Conservation (phyloP, 1,284 basidiomycete genomes). For the Somion occarium region DNA sequence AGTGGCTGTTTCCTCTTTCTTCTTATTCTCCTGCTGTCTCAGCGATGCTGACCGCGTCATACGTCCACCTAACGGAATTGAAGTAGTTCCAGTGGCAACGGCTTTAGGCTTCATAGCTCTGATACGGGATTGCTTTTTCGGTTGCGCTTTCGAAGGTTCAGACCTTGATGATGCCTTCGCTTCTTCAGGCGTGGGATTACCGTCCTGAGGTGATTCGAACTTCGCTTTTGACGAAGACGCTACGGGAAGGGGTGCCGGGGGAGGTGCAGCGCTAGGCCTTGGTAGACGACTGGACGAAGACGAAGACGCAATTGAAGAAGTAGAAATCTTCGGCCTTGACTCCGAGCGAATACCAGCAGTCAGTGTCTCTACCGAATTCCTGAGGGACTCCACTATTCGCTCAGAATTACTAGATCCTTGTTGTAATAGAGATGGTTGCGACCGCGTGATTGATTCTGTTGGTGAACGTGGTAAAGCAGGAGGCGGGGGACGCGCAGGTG, state of each 20-base stretch:
- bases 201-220: too few species aligned
- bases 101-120: slow-evolving; percentile 3
- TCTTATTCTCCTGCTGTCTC: slow-evolving; percentile 13
- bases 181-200: background rate
- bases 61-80: slow-evolving; percentile 9
- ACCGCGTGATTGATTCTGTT: background rate
- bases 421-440: too few species aligned
- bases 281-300: background rate
- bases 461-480: background rate
- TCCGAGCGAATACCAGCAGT: background rate
- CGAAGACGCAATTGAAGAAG: background rate
- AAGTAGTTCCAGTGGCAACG: background rate
- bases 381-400: background rate
- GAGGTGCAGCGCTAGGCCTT: background rate
- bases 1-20: slow-evolving; percentile 5
- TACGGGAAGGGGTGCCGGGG: background rate
- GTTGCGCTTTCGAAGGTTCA: too few species aligned
- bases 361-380: background rate
- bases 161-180: background rate
- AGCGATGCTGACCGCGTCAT: slow-evolving; percentile 17
- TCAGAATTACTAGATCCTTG: too few species aligned
- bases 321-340: background rate
- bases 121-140: background rate
- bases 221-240: too few species aligned
- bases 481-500: background rate